phyloP scores from a whole-genome alignment of 257 asterid species.

The Ligustrum vulgare region DNA sequence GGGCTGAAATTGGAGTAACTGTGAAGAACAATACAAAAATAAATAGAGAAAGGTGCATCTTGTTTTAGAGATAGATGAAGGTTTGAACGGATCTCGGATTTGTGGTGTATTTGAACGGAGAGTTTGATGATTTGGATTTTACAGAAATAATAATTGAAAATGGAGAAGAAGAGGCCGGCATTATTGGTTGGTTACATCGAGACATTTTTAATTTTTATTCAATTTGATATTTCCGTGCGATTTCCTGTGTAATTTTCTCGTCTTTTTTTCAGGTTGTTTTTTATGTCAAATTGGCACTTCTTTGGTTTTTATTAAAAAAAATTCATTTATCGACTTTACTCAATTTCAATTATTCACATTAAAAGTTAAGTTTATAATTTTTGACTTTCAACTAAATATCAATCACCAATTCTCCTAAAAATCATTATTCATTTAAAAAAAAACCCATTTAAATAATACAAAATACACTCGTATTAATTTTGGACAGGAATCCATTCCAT shows the following conservation, averaged over 20 bases:
- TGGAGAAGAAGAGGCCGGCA: background rate
- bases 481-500: too few species aligned
- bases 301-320: too few species aligned
- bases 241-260: background rate
- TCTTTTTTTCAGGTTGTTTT: background rate
- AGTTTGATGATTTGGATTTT: background rate
- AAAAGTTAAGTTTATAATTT: too few species aligned
- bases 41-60: constrained; percentile 21
- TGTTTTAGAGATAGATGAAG: background rate
- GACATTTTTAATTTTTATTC: background rate
- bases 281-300: too few species aligned
- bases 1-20: constrained; percentile 26
- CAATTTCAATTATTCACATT: too few species aligned
- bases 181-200: background rate
- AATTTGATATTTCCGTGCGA: background rate
- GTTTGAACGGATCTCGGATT: background rate
- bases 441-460: too few species aligned
- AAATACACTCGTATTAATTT: too few species aligned
- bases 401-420: too few species aligned
- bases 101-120: background rate
- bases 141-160: background rate
- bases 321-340: too few species aligned
- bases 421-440: too few species aligned
- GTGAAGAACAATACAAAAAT: constrained; percentile 14
- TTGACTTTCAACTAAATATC: too few species aligned